Evolutionary conservation across 208 protist genomes (phyloP).

Genomic region (Acanthamoeba royreba): DNA sequence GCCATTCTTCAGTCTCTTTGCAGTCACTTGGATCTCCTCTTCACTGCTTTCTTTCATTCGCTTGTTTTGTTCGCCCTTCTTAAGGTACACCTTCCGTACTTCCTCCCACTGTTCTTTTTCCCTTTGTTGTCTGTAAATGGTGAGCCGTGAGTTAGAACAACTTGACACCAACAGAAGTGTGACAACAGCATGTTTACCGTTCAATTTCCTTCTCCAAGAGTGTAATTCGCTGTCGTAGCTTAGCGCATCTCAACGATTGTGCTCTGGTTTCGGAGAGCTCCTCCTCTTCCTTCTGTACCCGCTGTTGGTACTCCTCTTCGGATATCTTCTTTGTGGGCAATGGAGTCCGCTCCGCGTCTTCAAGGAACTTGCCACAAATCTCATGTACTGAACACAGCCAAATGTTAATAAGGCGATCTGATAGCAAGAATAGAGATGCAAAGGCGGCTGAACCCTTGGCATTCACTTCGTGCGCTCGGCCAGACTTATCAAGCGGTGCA

Average conservation of each 20-base stretch:
- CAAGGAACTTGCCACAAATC: not conserved
- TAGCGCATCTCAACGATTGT: not conserved
- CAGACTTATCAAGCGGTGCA: not conserved
- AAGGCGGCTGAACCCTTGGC: not conserved
- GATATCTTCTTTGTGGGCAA: not conserved
- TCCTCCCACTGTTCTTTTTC: not conserved
- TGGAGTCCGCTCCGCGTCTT: not conserved
- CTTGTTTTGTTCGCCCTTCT: not conserved
- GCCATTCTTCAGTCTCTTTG: not conserved
- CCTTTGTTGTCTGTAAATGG: not conserved
- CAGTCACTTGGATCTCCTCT: not conserved
- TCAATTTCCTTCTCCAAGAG: not conserved
- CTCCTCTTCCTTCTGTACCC: not conserved
- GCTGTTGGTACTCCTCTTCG: not conserved
- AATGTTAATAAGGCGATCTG: not conserved
- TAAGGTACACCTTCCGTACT: not conserved
- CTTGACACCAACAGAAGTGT: not conserved
- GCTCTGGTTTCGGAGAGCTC: not conserved
- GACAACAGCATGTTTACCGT: not conserved
- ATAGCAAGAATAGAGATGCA: not conserved
- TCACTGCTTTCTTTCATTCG: not conserved
- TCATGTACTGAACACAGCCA: not conserved
- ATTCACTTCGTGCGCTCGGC: not conserved
- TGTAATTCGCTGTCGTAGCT: not conserved
- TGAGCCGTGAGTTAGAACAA: not conserved